phyloP scores from a whole-genome alignment of 257 asterid species.

The Pogostemon cablin region DNA sequence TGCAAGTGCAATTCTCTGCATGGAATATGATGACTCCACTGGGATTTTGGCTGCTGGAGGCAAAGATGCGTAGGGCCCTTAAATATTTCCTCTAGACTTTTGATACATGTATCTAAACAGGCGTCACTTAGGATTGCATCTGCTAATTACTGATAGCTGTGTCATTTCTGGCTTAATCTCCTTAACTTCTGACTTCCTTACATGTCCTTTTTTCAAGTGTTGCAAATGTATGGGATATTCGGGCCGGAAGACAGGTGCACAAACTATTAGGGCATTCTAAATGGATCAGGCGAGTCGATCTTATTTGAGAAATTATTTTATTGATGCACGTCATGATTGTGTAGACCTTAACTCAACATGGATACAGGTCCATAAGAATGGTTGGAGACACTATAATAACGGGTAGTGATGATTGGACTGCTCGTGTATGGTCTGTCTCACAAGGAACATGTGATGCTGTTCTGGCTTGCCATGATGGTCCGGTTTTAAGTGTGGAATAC shows the following conservation, averaged over 20 bases:
- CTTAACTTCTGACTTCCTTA: conserved; percentile 34
- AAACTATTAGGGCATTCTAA: conserved; percentile 90
- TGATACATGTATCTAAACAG: conserved; percentile 20
- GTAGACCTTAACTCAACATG: conserved; percentile 35
- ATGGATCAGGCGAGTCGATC: conserved; percentile 76
- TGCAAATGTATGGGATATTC: conserved; percentile 92
- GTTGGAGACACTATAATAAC: conserved; percentile 90
- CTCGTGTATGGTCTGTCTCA: conserved; percentile 92
- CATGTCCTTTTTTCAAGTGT: conserved; percentile 48
- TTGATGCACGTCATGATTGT: conserved; percentile 32
- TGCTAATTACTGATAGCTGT: conserved; percentile 22
- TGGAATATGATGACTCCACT: conserved; percentile 88
- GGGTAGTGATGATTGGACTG: conserved; percentile 99
- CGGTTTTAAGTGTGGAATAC: conserved; percentile 86
- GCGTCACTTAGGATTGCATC: conserved; percentile 18
- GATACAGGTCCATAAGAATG: conserved; percentile 90
- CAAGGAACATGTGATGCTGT: conserved; percentile 96
- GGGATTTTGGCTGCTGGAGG: conserved; percentile 96
- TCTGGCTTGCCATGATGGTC: conserved; percentile 95
- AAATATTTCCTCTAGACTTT: conserved; percentile 11
- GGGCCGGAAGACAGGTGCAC: conserved; percentile 92
- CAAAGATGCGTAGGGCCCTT: conserved; percentile 78
- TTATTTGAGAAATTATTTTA: conserved; percentile 11
- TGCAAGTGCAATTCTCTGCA: conserved; percentile 90
- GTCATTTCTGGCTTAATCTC: conserved; percentile 34